Evolutionary conservation across 1,139 yeast genomes (phyloP), one percentile per base, ranked within the genome.

Genomic region (Sporopachydermia cereana): DNA sequence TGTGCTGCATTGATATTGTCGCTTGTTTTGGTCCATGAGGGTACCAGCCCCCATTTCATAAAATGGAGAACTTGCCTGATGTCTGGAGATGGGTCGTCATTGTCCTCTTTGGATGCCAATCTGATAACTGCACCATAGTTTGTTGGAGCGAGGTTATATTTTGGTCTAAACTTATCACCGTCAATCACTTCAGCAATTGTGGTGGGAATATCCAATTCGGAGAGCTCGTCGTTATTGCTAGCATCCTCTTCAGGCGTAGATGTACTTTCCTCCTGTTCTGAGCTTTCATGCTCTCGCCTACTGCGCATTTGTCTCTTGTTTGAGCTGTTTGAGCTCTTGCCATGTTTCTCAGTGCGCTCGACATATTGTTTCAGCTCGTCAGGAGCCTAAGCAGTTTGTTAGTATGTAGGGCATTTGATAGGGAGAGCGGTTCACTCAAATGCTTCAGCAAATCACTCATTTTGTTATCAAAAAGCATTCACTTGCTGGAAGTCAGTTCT

Each of bases 21-120:
- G 5, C 17, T 5, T 20, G 64, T 62, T 34, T 64, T 67, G 3
- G 71, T 64, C 74, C 76, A 77, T 14, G 58, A 57, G 0, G 84
- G 83, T 1, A 77, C 64, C 41, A 79, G 58, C 1, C 84, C 82
- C 82, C 84, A 79, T 43, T 67, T 69, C 81, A 77, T 76, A 36
- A 63, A 65, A 44, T 61, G 61, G 2, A 70, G 41, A 2, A 53
- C 47, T 41, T 58, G 53, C n/a, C 20, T 54, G 51, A 31, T 50
- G 41, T 1, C 50, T 42, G 5, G 25, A 3, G 31, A 14, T 31
- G 20, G 14, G 4, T 41, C 14, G 25, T 17, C 25, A 7, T 14
- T 17, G 17, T 34, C n/a, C 25, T 34, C 39, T 17, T 16, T 23
- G 12, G 14, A n/a, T 39, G n/a, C 17, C 42, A 22, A n/a, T 42